A percentile compares a stretch with the other conserved stretches of the same genome.
phyloP scores from a whole-genome alignment of 345 rosid genomes.

The Lepidium aucheri region DNA sequence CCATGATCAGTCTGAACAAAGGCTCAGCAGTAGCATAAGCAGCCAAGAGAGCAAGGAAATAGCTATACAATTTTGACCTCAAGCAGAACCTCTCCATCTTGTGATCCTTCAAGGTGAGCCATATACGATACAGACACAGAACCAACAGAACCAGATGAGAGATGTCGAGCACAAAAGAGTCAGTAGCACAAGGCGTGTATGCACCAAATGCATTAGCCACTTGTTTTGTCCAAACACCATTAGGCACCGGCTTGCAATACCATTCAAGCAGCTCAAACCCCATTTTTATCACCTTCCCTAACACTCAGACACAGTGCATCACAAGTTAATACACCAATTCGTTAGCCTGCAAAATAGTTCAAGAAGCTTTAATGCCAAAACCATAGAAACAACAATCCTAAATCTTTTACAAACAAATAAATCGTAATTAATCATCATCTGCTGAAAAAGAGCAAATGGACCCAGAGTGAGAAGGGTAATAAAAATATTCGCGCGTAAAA shows the following conservation, averaged over 20 bases:
- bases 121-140: slow-evolving; percentile 70
- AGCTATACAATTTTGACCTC: slow-evolving; percentile 71
- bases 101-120: slow-evolving; percentile 58
- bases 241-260: slow-evolving; percentile 74
- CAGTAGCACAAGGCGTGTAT: slow-evolving; percentile 89
- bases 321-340: background rate
- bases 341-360: background rate
- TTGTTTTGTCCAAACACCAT: slow-evolving; percentile 70
- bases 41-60: slow-evolving; percentile 61
- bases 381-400: background rate
- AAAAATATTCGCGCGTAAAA: slow-evolving; percentile 9
- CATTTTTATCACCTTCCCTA: slow-evolving; percentile 28
- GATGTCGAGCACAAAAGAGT: slow-evolving; percentile 53
- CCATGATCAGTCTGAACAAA: slow-evolving; percentile 80
- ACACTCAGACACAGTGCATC: slow-evolving; percentile 13
- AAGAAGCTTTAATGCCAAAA: background rate
- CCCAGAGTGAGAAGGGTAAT: background rate
- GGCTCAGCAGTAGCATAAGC: slow-evolving; percentile 68
- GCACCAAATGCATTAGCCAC: slow-evolving; percentile 92
- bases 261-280: slow-evolving; percentile 60
- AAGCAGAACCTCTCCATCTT: slow-evolving; percentile 65
- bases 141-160: slow-evolving; percentile 65
- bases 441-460: slow-evolving; percentile 11
- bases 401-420: background rate
- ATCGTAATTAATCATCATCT: background rate